Conservation (phyloP, 2,329 filamentous ascomycete genomes). For the Parafenestella ontariensis region DNA sequence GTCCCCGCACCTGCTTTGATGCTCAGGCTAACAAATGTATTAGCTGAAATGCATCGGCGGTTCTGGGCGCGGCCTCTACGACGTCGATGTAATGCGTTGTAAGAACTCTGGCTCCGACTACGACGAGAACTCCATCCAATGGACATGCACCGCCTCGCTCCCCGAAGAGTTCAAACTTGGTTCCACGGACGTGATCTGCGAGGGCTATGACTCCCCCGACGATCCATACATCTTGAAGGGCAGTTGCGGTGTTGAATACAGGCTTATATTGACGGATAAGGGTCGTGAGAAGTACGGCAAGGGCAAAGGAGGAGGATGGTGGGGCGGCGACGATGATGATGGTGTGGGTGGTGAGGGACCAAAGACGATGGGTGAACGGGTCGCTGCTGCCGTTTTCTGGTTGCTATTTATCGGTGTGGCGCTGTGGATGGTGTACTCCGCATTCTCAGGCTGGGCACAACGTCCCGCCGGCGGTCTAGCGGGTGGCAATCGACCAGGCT, state of each 20-base stretch:
- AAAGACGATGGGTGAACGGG: constrained; percentile 37
- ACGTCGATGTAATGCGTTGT: constrained; percentile 85
- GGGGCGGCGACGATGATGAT: constrained; percentile 47
- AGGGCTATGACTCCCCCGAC: constrained; percentile 78
- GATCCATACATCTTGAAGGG: constrained; percentile 90
- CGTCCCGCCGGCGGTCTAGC: constrained; percentile 30
- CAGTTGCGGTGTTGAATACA: constrained; percentile 91
- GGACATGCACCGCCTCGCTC: constrained; percentile 78
- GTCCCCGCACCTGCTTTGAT: no score
- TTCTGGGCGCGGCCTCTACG: constrained; percentile 67
- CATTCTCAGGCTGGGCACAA: constrained; percentile 49
- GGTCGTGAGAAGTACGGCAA: constrained; percentile 75
- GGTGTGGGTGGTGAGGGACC: constrained; percentile 40
- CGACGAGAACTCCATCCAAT: constrained; percentile 83
- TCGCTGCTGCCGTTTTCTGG: constrained; percentile 62
- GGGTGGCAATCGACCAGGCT: constrained; percentile 40
- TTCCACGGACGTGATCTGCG: constrained; percentile 87
- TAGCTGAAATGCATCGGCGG: constrained; percentile 78
- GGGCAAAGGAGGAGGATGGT: constrained; percentile 54
- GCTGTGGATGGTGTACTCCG: constrained; percentile 68
- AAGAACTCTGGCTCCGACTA: constrained; percentile 85
- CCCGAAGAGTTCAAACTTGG: constrained; percentile 76
- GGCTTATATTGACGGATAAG: constrained; percentile 75
- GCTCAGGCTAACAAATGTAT: constrained; percentile 16
- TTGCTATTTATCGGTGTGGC: constrained; percentile 67